phyloP scores from a whole-genome alignment of 2,329 filamentous ascomycete genomes.

The Ophiostoma australiae region DNA sequence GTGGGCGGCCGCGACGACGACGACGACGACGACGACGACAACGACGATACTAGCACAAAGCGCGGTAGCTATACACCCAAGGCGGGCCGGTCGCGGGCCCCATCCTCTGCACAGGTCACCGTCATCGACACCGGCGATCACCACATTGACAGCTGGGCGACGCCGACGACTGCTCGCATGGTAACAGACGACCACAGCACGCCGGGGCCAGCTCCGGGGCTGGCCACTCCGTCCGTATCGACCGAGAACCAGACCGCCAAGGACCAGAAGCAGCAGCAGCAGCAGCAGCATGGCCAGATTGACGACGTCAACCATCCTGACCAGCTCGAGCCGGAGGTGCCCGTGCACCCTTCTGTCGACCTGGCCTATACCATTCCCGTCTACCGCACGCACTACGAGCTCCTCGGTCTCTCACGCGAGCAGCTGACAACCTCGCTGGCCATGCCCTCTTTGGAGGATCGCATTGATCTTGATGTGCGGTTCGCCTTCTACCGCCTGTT shows the following conservation, averaged over 20 bases:
- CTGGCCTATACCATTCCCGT: constrained; percentile 15
- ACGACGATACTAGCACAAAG: constrained; percentile 23
- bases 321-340: not conserved
- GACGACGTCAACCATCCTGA: not conserved
- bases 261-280: constrained; percentile 11
- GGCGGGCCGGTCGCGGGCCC: constrained; percentile 16
- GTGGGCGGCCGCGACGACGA: constrained; percentile 28
- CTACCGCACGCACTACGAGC: constrained; percentile 41
- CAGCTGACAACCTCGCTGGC: constrained; percentile 32
- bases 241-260: not conserved
- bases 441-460: constrained; percentile 27
- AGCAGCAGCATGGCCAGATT: not conserved
- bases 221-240: not conserved
- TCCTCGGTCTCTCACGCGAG: constrained; percentile 40
- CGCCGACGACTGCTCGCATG: not conserved
- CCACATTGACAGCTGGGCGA: constrained; percentile 4
- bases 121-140: constrained; percentile 12
- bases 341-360: not conserved
- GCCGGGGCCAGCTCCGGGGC: not conserved
- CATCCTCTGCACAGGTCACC: constrained; percentile 21
- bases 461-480: constrained; percentile 33
- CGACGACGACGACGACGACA: constrained; percentile 29
- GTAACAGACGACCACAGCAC: not conserved
- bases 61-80: constrained; percentile 11
- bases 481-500: constrained; percentile 44